Base-by-base conservation (phyloP, 441 rosid species). In the Adansonia madagascariensis region DNA sequence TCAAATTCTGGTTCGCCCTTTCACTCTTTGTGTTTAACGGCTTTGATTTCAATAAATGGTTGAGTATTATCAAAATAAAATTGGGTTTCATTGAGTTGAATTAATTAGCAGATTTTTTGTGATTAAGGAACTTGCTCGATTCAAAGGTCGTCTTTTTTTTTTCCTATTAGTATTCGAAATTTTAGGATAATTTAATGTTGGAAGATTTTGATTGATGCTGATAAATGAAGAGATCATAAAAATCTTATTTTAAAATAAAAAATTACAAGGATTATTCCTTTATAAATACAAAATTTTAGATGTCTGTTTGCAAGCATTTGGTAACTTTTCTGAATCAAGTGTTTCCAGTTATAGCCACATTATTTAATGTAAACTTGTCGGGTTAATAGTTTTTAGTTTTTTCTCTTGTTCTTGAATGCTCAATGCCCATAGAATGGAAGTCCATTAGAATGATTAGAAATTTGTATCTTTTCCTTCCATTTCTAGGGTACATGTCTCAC, bases 1-100 rank as follows among this genome's bases (percentile, higher is more conserved):
- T 94, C 85, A 92, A 91, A 83, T 89, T 90, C 90, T 94, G 98
- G 97, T 94, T 81, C 68, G 80, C 52, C 15, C 5, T 41, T 1
- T 8, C 22, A 43, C 8, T n/a, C 27, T 17, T 41, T 41, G 11
- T 65, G 39, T n/a, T n/a, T 43, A 64, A 18, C 53, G 27, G 8
- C 43, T 65, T 4, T 63, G 68, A 63, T 35, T 14, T n/a, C 4
- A 8, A 14, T 4, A 22, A 24, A 56, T 60, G 6, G 2, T 56
- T 56, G 6, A 8, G 1, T 65, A 15, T 66, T n/a, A 4, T 66
- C 44, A 3, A 43, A 9, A 11, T 66, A 4, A 9, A 66, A 17
- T 66, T 66, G 17, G 50, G 70, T 65, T 43, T 65, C 52, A n/a
- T 65, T 66, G 5, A 17, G 6, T 20, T 67, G 55, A 4, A 67